Conservation (phyloP, 2,329 filamentous ascomycete genomes). For the Orbilia ellipsospora region DNA sequence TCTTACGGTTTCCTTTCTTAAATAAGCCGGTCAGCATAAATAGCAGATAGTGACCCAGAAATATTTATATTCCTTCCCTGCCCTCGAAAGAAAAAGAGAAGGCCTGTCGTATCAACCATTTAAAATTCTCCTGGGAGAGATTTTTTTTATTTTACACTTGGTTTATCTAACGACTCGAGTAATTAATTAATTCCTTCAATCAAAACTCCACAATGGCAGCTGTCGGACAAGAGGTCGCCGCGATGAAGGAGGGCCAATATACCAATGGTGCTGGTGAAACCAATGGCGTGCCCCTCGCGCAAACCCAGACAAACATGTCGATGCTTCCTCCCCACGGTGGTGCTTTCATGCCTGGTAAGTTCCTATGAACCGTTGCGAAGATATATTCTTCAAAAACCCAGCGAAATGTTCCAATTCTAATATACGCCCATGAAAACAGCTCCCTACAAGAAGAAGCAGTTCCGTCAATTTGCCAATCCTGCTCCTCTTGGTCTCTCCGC, state of each 20-base stretch:
- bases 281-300: constrained; percentile 36
- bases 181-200: constrained; percentile 9
- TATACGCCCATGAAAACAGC: constrained; percentile 5
- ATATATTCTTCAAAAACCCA: not conserved
- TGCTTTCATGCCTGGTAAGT: constrained; percentile 75
- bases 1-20: constrained; percentile 28
- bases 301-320: constrained; percentile 31
- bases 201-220: constrained; percentile 41
- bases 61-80: constrained; percentile 39
- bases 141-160: not conserved
- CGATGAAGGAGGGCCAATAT: constrained; percentile 28
- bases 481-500: constrained; percentile 80
- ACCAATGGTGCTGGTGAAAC: constrained; percentile 44
- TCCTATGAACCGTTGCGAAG: not conserved
- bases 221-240: constrained; percentile 28
- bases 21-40: constrained; percentile 35
- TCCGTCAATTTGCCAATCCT: constrained; percentile 81
- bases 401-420: constrained; percentile 19
- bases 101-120: constrained; percentile 10
- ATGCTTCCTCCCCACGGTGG: constrained; percentile 73
- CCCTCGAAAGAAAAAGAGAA: constrained; percentile 28
- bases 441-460: constrained; percentile 71
- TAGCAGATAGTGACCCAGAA: constrained; percentile 4
- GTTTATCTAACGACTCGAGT: constrained; percentile 33
- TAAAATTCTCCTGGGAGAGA: constrained; percentile 28